Evolutionary conservation across 192 early-diverging fungal genomes (phyloP).

Genomic region (Podila epigama): DNA sequence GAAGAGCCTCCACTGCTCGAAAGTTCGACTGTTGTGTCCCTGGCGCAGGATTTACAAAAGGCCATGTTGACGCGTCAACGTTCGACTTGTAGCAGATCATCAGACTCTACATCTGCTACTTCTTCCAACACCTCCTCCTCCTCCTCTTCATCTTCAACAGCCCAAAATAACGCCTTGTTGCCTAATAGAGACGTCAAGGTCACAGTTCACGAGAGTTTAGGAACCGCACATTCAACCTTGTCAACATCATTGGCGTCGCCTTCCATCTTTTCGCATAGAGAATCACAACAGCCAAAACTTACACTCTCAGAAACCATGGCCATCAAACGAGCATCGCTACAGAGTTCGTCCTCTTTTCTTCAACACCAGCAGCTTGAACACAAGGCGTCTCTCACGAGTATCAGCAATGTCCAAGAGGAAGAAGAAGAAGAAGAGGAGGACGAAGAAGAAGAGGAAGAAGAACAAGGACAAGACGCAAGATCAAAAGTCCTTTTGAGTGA

Average conservation of each 20-base stretch:
- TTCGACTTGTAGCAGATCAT: neutral
- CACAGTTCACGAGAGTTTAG: too few relatives aligned
- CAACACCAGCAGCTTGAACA: neutral
- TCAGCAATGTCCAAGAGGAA: neutral
- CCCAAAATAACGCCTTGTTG: too few relatives aligned
- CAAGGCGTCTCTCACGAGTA: neutral
- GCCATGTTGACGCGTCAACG: constrained; percentile 2
- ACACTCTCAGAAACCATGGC: neutral
- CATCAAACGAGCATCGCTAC: neutral
- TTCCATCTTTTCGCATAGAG: too few relatives aligned
- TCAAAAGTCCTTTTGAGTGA: neutral
- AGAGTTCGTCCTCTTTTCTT: neutral
- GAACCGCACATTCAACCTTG: too few relatives aligned
- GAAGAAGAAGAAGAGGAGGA: neutral
- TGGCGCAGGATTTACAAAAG: constrained; percentile 17
- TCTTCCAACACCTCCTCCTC: too few relatives aligned
- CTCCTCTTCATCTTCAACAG: too few relatives aligned
- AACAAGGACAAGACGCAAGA: neutral
- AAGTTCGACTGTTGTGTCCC: constrained; percentile 4
- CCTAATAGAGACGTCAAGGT: too few relatives aligned
- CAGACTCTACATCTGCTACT: too few relatives aligned
- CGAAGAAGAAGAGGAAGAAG: neutral
- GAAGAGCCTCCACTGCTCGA: neutral
- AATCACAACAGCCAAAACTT: neutral
- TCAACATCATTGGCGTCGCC: too few relatives aligned